A percentile compares a stretch with the other conserved stretches of the same genome.
Evolutionary conservation across 495 filamentous ascomycete species (phyloP).

Genomic region (Baudoinia panamericana): DNA sequence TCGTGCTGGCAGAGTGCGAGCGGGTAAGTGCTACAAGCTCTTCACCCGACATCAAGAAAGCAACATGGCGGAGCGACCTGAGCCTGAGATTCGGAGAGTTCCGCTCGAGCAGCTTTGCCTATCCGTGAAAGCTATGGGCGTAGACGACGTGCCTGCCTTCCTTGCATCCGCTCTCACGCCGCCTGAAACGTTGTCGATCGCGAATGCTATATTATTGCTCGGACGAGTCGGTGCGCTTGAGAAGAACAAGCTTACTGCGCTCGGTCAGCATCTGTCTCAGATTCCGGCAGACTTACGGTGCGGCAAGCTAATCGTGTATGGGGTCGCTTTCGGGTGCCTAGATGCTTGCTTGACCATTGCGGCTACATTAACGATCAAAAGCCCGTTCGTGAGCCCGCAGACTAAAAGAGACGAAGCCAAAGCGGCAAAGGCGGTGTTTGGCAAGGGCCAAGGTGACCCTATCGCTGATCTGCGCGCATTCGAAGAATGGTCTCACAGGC

Average conservation of each 20-base stretch:
- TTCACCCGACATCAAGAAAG: constrained; percentile 74
- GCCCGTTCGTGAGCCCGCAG: constrained; percentile 70
- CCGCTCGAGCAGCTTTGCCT: constrained; percentile 90
- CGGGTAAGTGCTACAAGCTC: constrained; percentile 87
- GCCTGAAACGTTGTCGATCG: constrained; percentile 68
- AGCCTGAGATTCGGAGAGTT: constrained; percentile 85
- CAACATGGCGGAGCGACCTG: constrained; percentile 80
- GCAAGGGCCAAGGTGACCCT: constrained; percentile 66
- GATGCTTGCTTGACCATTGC: constrained; percentile 82
- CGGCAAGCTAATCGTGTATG: constrained; percentile 90
- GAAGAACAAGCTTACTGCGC: constrained; percentile 69
- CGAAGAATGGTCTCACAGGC: constrained; percentile 61
- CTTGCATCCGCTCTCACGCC: constrained; percentile 78
- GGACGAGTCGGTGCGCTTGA: constrained; percentile 78
- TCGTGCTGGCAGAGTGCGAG: constrained; percentile 81
- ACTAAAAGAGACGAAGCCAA: constrained; percentile 72
- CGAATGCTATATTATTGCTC: constrained; percentile 66
- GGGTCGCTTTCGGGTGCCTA: constrained; percentile 82
- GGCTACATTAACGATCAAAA: constrained; percentile 70
- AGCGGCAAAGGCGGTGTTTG: constrained; percentile 62
- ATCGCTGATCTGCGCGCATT: constrained; percentile 75
- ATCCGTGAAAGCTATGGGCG: constrained; percentile 88
- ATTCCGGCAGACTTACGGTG: constrained; percentile 90
- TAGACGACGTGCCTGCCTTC: constrained; percentile 65
- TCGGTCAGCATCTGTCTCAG: constrained; percentile 81